Percentiles rank a stretch among this genome's conserved stretches.
phyloP scores from a whole-genome alignment of 768 basidiomycete genomes.

The Tylopilus plumbeoviolaceoides region DNA sequence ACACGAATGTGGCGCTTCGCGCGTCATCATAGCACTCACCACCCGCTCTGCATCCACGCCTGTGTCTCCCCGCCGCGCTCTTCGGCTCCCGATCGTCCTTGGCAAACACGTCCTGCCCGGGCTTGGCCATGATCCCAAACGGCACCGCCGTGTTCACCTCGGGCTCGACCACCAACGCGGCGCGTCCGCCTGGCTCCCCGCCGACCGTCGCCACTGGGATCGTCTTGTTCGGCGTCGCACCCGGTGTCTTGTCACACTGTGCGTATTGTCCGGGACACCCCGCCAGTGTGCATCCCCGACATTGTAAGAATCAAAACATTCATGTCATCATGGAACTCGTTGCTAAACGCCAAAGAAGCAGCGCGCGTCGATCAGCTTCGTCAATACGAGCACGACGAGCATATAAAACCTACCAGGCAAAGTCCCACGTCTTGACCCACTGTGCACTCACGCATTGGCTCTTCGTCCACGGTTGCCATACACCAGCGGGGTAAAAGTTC shows the following conservation, averaged over 20 bases:
- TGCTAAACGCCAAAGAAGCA: constrained; percentile 34
- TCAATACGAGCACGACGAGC: neutral
- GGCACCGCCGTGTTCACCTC: constrained; percentile 37
- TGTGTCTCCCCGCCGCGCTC: constrained; percentile 29
- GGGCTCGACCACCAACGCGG: constrained; percentile 43
- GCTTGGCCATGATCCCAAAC: constrained; percentile 57
- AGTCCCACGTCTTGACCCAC: constrained; percentile 96
- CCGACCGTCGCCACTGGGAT: constrained; percentile 44
- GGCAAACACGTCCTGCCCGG: constrained; percentile 72
- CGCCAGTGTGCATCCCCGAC: neutral
- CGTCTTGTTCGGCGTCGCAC: constrained; percentile 38
- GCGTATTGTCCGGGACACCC: constrained; percentile 42
- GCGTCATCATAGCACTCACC: constrained; percentile 34
- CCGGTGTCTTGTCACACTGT: constrained; percentile 41
- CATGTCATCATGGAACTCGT: constrained; percentile 68
- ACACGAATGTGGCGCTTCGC: no score
- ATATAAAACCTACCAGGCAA: constrained; percentile 63
- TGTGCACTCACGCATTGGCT: constrained; percentile 66
- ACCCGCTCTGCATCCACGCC: constrained; percentile 25
- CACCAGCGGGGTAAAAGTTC: constrained; percentile 69
- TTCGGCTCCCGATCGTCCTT: constrained; percentile 44
- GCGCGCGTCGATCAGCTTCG: neutral
- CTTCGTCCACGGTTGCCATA: constrained; percentile 90
- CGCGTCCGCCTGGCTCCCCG: constrained; percentile 51
- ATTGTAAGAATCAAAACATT: constrained; percentile 22